Evolutionary conservation across 2,329 filamentous ascomycete species (phyloP), one percentile per base, ranked within the genome.

Genomic region (Colletotrichum orchidophilum): DNA sequence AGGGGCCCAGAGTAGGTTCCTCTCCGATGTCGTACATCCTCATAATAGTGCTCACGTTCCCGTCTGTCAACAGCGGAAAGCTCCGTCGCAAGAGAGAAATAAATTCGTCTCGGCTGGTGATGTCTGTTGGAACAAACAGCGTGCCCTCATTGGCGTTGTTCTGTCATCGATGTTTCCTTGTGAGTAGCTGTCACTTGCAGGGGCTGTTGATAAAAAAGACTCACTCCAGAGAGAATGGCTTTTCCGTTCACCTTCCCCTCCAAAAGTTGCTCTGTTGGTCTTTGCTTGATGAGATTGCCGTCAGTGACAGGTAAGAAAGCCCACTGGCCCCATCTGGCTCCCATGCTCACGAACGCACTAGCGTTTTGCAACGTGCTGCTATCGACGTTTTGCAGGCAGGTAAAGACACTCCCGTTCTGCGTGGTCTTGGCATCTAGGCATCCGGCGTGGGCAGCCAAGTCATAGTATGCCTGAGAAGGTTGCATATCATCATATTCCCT

Each of bases 261-360:
- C 1, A 69, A 31, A 5, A 83, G 76, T 65, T 81, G 80, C 29
- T 64, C 61, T 1, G 73, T 74, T 2, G 81, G 79, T 3, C 74
- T 76, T 18, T 75, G 72, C 54, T 61, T 76, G 69, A 83, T 78
- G 52, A 83, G 74, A 2, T 70, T 75, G 27, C 76, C 75, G 63
- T 83, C 82, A 0, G 81, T 81, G 60, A 83, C 82, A 3, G 81
- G 82, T 15, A 78, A 75, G 71, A 83, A 83, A 4, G 79, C 79
- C 79, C 80, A 80, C 62, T 76, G 74, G 1, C 77, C 77, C 57
- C 75, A 75, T 2, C 75, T 77, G 50, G 76, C 78, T 18, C 75
- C 63, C 5, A 75, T 73, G 2, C 78, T 82, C 5, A 81, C 78
- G 5, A 65, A 64, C 55, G 75, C 75, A 59, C 78, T 82, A 21